Percentiles rank a stretch among this genome's conserved stretches.
Conservation (phyloP, 768 basidiomycete genomes). For the Tremella yokohamensis region DNA sequence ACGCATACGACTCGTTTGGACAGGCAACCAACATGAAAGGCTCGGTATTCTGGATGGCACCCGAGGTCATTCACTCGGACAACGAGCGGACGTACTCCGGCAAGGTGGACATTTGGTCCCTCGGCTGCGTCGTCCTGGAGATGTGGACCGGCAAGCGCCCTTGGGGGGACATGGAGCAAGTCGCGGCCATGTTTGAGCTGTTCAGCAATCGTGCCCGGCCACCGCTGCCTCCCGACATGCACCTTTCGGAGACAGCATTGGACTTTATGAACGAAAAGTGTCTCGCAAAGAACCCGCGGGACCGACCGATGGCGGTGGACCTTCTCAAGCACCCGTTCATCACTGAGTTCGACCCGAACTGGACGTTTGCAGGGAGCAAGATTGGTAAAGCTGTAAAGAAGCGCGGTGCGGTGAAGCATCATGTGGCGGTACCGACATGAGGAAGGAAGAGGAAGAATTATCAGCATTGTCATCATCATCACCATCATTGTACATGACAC, state of each 20-base stretch:
- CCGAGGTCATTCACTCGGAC: conserved; percentile 77
- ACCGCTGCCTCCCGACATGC: conserved; percentile 79
- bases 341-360: conserved; percentile 36
- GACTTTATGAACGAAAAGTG: conserved; percentile 79
- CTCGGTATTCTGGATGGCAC: conserved; percentile 99
- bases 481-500: too few species aligned
- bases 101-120: conserved; percentile 93
- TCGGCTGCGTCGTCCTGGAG: conserved; percentile 96
- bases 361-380: conserved; percentile 46
- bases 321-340: conserved; percentile 69
- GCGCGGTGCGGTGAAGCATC: conserved; percentile 2
- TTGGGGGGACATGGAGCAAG: conserved; percentile 79
- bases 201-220: conserved; percentile 80
- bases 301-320: conserved; percentile 74
- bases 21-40: conserved; percentile 88
- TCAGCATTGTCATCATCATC: not conserved
- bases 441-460: too few species aligned
- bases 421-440: too few species aligned
- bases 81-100: conserved; percentile 83
- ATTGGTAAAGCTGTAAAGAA: conserved; percentile 46
- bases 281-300: conserved; percentile 83
- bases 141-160: conserved; percentile 98
- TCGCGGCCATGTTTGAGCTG: conserved; percentile 94
- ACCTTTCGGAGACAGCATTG: conserved; percentile 68
- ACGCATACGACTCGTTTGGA: conserved; percentile 71